Evolutionary conservation across 768 basidiomycete genomes (phyloP).

Genomic region (Suillus placidus): DNA sequence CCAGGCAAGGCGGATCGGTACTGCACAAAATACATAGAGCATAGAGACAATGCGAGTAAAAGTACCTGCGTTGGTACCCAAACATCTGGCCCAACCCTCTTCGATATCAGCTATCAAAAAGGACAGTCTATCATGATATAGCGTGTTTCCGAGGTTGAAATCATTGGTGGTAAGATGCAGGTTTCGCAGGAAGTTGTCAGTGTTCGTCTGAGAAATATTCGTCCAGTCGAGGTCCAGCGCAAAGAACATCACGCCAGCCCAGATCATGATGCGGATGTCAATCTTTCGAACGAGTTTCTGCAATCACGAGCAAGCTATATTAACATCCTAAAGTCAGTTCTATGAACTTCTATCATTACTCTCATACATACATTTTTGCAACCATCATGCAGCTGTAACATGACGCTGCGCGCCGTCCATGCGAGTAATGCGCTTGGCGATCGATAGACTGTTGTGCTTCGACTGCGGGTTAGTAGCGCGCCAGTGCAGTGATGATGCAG

Average conservation of each 20-base stretch:
- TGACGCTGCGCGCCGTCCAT: too few species aligned
- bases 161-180: constrained; percentile 63
- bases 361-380: background rate
- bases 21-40: constrained; percentile 48
- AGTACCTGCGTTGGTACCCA: constrained; percentile 63
- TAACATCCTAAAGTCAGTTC: background rate
- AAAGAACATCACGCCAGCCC: too few species aligned
- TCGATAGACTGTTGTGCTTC: background rate
- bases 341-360: too few species aligned
- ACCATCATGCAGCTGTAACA: background rate
- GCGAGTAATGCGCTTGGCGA: background rate
- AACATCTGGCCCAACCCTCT: constrained; percentile 66
- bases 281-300: constrained; percentile 60
- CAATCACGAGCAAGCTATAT: constrained; percentile 4
- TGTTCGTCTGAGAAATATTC: constrained; percentile 68
- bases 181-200: constrained; percentile 68
- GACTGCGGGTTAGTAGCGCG: background rate
- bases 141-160: constrained; percentile 64
- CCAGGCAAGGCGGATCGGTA: constrained; percentile 53
- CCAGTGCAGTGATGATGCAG: background rate
- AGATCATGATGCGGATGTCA: constrained; percentile 59
- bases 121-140: constrained; percentile 53
- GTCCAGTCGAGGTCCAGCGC: constrained; percentile 58
- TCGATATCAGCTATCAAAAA: constrained; percentile 58
- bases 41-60: background rate